Evolutionary conservation across 441 rosid species (phyloP).

Genomic region (Populus hybrid): DNA sequence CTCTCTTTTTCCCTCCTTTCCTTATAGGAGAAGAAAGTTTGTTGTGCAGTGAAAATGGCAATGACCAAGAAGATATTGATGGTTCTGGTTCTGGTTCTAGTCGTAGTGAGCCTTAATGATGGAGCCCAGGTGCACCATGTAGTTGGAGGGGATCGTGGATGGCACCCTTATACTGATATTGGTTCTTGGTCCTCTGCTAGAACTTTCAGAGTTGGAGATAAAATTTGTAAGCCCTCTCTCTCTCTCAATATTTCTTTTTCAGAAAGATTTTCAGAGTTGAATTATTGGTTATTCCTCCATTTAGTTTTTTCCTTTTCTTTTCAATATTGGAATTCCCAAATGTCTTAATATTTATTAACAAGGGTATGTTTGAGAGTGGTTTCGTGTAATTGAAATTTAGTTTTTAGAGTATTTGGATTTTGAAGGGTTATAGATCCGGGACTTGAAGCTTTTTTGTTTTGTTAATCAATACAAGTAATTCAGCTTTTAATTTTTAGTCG

Average conservation of each 20-base stretch:
- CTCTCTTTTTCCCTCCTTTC: background rate
- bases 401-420: no score
- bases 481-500: background rate
- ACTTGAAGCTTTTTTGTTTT: no score
- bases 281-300: background rate
- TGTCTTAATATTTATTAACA: background rate
- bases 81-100: background rate
- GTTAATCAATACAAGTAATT: no score
- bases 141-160: slow-evolving; percentile 61
- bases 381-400: no score
- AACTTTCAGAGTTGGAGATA: slow-evolving; percentile 53
- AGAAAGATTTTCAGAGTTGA: background rate
- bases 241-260: background rate
- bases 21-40: background rate
- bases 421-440: background rate
- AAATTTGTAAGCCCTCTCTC: slow-evolving; percentile 39
- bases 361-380: no score
- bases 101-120: slow-evolving; percentile 13
- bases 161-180: slow-evolving; percentile 38
- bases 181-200: slow-evolving; percentile 46
- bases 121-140: slow-evolving; percentile 51
- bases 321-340: background rate
- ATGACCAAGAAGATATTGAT: background rate
- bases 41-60: background rate
- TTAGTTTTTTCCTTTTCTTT: no score